Conservation (phyloP, 768 basidiomycete genomes). For the Psilocybe cyanescens region DNA sequence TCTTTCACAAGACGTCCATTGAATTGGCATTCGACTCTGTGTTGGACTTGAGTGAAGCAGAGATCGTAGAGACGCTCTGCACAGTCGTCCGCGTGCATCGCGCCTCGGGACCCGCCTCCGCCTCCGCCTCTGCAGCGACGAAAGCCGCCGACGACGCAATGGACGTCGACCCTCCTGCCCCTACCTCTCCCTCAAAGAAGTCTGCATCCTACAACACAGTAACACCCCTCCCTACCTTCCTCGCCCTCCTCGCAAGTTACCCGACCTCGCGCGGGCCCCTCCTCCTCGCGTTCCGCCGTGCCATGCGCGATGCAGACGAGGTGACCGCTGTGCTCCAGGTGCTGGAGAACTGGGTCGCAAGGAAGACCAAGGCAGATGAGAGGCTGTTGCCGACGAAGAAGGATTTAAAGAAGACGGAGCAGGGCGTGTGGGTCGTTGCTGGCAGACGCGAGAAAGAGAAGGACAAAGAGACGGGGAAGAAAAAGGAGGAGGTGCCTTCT, state of each 20-base stretch:
- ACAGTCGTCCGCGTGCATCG: slow-evolving; percentile 33
- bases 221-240: slow-evolving; percentile 38
- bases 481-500: slow-evolving; percentile 39
- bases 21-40: slow-evolving; percentile 56
- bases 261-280: slow-evolving; percentile 42
- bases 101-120: slow-evolving; percentile 10
- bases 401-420: slow-evolving; percentile 40
- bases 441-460: slow-evolving; percentile 22
- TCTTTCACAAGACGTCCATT: slow-evolving; percentile 41
- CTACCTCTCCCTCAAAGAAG: not conserved
- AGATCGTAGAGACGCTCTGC: slow-evolving; percentile 58
- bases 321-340: slow-evolving; percentile 47
- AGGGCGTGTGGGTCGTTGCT: slow-evolving; percentile 41
- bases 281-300: slow-evolving; percentile 53
- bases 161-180: not conserved
- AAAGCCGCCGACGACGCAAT: not conserved
- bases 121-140: slow-evolving; percentile 11
- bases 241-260: slow-evolving; percentile 40
- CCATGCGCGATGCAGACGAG: slow-evolving; percentile 53
- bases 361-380: slow-evolving; percentile 37
- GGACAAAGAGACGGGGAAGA: slow-evolving; percentile 6
- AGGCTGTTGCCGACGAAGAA: slow-evolving; percentile 43
- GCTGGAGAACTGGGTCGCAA: slow-evolving; percentile 52
- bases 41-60: slow-evolving; percentile 66
- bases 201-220: slow-evolving; percentile 7